phyloP scores from a whole-genome alignment of 768 basidiomycete genomes.

The Kondoa subrosea region DNA sequence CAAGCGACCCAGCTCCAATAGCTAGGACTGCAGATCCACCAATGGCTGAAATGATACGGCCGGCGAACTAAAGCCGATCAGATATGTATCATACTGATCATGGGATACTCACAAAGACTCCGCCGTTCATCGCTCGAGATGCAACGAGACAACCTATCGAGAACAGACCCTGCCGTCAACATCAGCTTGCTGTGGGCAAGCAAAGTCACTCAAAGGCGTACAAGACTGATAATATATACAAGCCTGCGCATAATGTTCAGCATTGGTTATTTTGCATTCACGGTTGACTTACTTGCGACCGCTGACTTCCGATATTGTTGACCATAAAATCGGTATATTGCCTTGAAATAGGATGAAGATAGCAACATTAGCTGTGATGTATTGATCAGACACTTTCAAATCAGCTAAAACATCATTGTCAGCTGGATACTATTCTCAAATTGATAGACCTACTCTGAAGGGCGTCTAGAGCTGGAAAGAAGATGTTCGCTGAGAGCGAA shows the following conservation, averaged over 20 bases:
- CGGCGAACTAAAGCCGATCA: not conserved
- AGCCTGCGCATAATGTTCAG: too few species aligned
- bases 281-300: slow-evolving; percentile 3
- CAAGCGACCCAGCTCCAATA: slow-evolving; percentile 1
- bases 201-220: too few species aligned
- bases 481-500: not conserved
- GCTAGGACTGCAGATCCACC: not conserved
- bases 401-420: too few species aligned
- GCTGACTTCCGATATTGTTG: not conserved
- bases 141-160: not conserved
- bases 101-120: not conserved
- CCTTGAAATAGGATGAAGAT: slow-evolving; percentile 11
- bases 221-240: too few species aligned
- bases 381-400: not conserved
- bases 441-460: too few species aligned
- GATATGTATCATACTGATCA: not conserved
- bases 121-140: not conserved
- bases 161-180: too few species aligned
- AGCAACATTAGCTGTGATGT: not conserved
- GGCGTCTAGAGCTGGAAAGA: not conserved
- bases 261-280: too few species aligned
- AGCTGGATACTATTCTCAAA: too few species aligned
- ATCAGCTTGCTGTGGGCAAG: too few species aligned
- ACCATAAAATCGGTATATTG: not conserved
- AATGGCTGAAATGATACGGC: not conserved